A percentile compares a stretch with the other conserved stretches of the same genome.
These are phyloP conservation scores for Pythium phragmiticola DNA, from an alignment of 352 stramenopile genomes.

Conservation along the genomic window DNA sequence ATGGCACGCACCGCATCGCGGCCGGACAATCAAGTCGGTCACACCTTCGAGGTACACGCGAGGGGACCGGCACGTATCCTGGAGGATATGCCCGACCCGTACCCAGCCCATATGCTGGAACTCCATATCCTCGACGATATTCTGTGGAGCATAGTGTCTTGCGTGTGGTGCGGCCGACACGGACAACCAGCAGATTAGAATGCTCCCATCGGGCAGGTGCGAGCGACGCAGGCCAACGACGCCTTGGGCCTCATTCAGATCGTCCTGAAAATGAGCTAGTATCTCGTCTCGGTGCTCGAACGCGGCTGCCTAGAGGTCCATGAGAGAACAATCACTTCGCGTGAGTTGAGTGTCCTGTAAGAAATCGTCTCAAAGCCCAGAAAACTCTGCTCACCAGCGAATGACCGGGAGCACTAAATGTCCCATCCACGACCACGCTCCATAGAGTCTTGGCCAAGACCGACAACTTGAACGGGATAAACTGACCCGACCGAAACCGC, in stretches of 20 bases:
- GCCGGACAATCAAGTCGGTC: background rate
- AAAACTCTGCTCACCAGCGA: background rate
- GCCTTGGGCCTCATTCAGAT: background rate
- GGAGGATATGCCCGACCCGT: background rate
- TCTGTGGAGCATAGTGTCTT: background rate
- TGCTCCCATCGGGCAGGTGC: constrained; percentile 8
- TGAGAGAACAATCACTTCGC: too few species aligned
- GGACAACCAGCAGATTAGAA: background rate
- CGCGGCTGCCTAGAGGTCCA: background rate
- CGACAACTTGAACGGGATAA: constrained; percentile 9
- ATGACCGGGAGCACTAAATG: background rate
- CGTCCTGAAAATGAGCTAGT: background rate
- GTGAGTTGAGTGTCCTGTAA: background rate
- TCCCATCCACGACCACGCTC: background rate
- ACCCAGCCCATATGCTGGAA: background rate
- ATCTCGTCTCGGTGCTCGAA: background rate
- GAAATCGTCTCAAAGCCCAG: background rate
- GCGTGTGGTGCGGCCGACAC: background rate
- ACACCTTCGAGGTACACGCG: constrained; percentile 5
- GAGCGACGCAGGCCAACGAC: constrained; percentile 1
- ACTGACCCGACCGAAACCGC: constrained; percentile 3
- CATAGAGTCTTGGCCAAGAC: background rate
- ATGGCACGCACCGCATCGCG: background rate
- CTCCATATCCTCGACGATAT: background rate
- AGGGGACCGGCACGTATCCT: background rate